Evolutionary conservation across 345 rosid genomes (phyloP), one percentile per base, ranked within the genome.

Genomic region (Euphorbia tirucalli): DNA sequence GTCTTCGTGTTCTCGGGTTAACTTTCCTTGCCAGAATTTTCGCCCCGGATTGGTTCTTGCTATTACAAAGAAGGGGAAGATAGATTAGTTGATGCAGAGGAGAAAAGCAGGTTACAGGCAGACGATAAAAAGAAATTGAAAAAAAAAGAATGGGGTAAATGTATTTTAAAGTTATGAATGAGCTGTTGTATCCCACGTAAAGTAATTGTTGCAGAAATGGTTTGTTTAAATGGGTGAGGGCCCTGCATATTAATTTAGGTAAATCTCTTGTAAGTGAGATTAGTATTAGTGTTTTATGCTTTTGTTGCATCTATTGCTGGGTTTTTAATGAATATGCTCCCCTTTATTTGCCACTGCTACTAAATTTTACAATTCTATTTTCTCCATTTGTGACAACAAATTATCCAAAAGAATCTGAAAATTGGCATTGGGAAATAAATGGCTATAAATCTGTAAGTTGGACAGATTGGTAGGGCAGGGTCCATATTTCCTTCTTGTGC

Each of bases 121-220:
- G 65, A 16, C n/a, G n/a, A 13, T 14, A 11, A 65, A 65, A 46
- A 2, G 39, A 39, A 5, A 48, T 9, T 24, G n/a, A 25, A 65
- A 43, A 43, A 24, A 13, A 43, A 43, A 41, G 4, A n/a, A 21
- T 2, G 65, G 24, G 43, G 30, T 55, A 31, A 46, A 18, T 8
- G 9, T 32, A 55, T 52, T 61, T n/a, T 65, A 41, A 41, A 41
- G 22, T 56, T 35, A 35, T 3, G 15, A 44, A 58, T 18, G 72
- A 58, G n/a, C 48, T 44, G 76, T 68, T 70, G 21, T 75, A 65
- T 65, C 68, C 66, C 76, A 71, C 68, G 81, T 75, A 83, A 75
- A 75, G 77, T 71, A 54, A 25, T 69, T 31, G 14, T 3, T 27
- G 14, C 32, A 49, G 24, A 41, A 35, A 62, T 21, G 44, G 1